These are phyloP conservation scores for Collybiopsis confluens DNA, from an alignment of 768 basidiomycete species.

Conservation along the genomic window DNA sequence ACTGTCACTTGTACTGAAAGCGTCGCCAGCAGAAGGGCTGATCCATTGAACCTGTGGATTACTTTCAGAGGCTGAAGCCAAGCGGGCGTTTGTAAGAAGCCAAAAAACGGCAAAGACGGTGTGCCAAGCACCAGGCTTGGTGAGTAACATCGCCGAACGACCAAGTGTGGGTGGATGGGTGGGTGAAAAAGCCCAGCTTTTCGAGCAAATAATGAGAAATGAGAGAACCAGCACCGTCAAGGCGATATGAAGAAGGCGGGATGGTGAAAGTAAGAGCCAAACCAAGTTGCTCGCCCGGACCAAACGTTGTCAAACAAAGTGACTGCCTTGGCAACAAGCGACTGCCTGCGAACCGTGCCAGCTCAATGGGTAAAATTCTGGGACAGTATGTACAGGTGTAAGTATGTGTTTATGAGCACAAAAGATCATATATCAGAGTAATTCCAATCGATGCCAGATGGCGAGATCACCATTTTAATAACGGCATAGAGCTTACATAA, in stretches of 20 bases:
- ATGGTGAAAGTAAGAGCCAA: neutral
- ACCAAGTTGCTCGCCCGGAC: neutral
- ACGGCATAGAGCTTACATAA: neutral
- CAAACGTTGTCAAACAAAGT: no score
- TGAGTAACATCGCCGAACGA: neutral
- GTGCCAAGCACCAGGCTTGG: slow-evolving; percentile 3
- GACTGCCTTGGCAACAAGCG: no score
- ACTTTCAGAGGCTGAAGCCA: neutral
- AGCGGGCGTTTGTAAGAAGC: neutral
- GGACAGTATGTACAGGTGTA: no score
- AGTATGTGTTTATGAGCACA: neutral
- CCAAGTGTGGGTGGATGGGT: neutral
- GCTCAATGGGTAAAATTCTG: no score
- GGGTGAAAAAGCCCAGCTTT: neutral
- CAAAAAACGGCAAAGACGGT: neutral
- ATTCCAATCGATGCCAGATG: neutral
- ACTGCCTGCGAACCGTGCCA: no score
- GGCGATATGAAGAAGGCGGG: slow-evolving; percentile 1
- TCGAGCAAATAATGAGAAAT: neutral
- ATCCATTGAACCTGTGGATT: slow-evolving; percentile 6
- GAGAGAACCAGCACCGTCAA: slow-evolving; percentile 1
- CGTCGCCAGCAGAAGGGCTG: slow-evolving; percentile 6
- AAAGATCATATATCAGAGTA: neutral
- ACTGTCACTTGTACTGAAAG: slow-evolving; percentile 1
- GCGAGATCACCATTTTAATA: no score